Base-by-base conservation (phyloP, 2,329 filamentous ascomycete species). In the Phaeosphaeriaceae sp. region DNA sequence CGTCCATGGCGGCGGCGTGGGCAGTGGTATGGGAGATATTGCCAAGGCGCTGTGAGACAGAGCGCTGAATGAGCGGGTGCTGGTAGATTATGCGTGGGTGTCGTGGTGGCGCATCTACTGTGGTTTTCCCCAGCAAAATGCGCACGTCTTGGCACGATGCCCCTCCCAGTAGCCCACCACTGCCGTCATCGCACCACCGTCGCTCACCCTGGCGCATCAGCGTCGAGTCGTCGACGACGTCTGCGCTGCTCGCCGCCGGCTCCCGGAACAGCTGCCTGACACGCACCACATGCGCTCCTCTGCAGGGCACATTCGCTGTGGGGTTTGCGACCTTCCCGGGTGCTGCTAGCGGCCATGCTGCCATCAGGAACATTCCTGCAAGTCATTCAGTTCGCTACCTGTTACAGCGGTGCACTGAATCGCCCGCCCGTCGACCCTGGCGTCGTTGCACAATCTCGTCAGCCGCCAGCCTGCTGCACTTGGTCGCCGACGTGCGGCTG, bases 1-100 rank as follows among this genome's bases (percentile, higher is more conserved):
- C 77, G 69, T 83, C 77, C 77, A 79, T 79, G 61, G 60, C 62
- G 62, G 58, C 54, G 25, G 25, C 25, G 25, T 33, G 3, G 42
- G 31, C 22, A 40, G 47, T 27, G 25, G 25, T 27, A 27, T 9
- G 25, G 25, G 25, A 27, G 25, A 27, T 27, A 27, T 5, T 27
- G 25, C 25, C 25, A 27, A 27, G 25, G 5, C 25, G 25, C 4
- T 27, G 9, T 9, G 25, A 27, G 42, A 27, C 40, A 53, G 51
- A 41, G 42, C 48, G 44, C 19, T 20, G 27, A 19, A 31, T 15
- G 17, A 41, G 20, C 19, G 5, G 27, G n/a, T n/a, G n/a, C n/a
- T n/a, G n/a, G n/a, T n/a, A n/a, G n/a, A n/a, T n/a, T n/a, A n/a
- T n/a, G n/a, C 20, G 48, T 51, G 48, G 9, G 33, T 21, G 48